Evolutionary conservation across 768 basidiomycete species (phyloP).

Genomic region (Russula ochroleuca): DNA sequence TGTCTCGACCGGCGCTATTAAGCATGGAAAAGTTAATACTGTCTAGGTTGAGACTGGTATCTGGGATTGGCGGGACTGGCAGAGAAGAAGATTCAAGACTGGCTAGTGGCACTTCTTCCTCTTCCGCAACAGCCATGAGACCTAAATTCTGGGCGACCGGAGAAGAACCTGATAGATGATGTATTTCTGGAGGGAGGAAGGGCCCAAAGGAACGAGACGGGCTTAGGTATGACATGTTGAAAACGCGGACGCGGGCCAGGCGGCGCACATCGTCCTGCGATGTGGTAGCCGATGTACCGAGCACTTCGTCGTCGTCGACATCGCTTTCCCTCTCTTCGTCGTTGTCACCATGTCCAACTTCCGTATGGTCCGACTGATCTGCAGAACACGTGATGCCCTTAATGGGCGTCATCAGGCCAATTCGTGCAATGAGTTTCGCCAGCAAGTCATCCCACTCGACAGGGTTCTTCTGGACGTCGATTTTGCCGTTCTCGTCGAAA

Average conservation of each 20-base stretch:
- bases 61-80: conserved; percentile 8
- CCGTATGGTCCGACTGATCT: not conserved
- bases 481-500: conserved; percentile 30
- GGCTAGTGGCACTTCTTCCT: not conserved
- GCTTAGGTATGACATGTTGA: conserved; percentile 37
- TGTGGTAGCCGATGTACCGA: not conserved
- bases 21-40: too few species aligned
- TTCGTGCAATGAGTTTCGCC: conserved; percentile 41
- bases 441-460: conserved; percentile 35
- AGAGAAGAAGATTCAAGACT: not conserved
- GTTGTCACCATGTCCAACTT: not conserved
- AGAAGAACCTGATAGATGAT: not conserved
- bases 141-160: not conserved
- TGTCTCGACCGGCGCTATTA: not conserved
- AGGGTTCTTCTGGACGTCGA: conserved; percentile 28
- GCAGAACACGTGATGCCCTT: not conserved
- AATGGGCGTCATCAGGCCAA: conserved; percentile 37
- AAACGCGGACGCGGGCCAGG: conserved; percentile 37
- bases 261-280: conserved; percentile 30
- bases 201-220: conserved; percentile 38
- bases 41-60: not conserved
- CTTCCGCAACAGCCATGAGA: not conserved
- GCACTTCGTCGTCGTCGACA: conserved; percentile 10
- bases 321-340: conserved; percentile 1
- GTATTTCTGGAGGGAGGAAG: conserved; percentile 33